Evolutionary conservation across 345 rosid species (phyloP), one percentile per base, ranked within the genome.

Genomic region (Boechera divaricarpa): DNA sequence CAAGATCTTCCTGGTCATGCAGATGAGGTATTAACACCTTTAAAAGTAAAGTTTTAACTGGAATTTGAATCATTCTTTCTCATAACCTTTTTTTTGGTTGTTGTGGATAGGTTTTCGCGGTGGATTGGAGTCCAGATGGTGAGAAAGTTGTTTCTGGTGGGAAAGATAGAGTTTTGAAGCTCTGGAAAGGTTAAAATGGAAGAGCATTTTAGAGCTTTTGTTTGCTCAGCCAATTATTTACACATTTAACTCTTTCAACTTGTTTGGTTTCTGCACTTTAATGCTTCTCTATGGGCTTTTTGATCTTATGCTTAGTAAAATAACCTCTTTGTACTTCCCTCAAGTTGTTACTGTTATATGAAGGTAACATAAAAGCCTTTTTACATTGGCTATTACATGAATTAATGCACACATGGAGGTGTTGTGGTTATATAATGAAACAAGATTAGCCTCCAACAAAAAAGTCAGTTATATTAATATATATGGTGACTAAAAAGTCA

Each of bases 71-170:
- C 9, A 49, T 28, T 38, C 51, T 45, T n/a, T 62, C 28, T 36
- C 5, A 24, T 82, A 31, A 77, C 32, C 33, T 63, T 63, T 42
- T 16, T 48, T 11, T 49, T n/a, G 33, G 57, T 48, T 29, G 7
- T 56, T 60, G 39, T 29, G 13, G 3, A 26, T 59, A 94, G 96
- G 97, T 92, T 69, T 94, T 78, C 60, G 93, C 98, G 1, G 98
- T 95, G 77, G 97, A 95, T 76, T 95, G 98, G 99, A 95, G 99
- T 85, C 99, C 99, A 6, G 97, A 92, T 76, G 99, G 97, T 18
- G 98, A 95, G 90, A 92, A 95, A 85, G 99, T 95, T 35, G 98
- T 90, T 24, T 95, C 97, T 8, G 98, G 98, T 56, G 99, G 99
- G 49, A 92, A 87, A 72, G 98, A 95, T 60, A 82, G 82, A 86